Conservation (phyloP, 225 moss, liverwort and hornwort species). For the Bryum argenteum region DNA sequence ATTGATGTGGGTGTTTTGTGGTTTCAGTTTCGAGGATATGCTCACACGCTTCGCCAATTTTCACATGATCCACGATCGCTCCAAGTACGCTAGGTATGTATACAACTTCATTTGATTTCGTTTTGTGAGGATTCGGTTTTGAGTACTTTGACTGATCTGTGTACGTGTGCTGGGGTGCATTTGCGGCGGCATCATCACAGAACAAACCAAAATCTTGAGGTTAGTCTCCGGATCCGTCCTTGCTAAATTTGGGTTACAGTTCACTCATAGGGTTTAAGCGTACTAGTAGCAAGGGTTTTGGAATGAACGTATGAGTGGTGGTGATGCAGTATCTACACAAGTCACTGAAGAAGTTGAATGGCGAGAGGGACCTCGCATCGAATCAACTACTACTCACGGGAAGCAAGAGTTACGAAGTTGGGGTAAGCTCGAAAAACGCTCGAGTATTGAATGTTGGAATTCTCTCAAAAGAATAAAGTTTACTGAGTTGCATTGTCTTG, state of each 20-base stretch:
- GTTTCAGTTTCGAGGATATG: constrained; percentile 61
- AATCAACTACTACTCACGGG: constrained; percentile 49
- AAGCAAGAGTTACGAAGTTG: constrained; percentile 58
- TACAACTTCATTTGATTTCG: no score
- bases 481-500: constrained; percentile 10
- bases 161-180: constrained; percentile 23
- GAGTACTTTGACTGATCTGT: constrained; percentile 28
- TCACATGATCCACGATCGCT: constrained; percentile 57
- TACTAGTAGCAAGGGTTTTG: constrained; percentile 12
- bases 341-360: constrained; percentile 56
- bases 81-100: constrained; percentile 47
- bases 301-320: constrained; percentile 23
- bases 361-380: constrained; percentile 53
- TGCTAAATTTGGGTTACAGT: constrained; percentile 3
- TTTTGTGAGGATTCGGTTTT: no score
- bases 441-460: no score
- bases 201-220: constrained; percentile 59
- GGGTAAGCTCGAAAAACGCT: constrained; percentile 28
- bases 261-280: constrained; percentile 16
- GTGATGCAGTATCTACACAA: constrained; percentile 51
- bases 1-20: background rate
- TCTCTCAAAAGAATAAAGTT: no score
- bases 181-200: constrained; percentile 29
- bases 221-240: constrained; percentile 22
- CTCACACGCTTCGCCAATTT: constrained; percentile 60